Evolutionary conservation across 805 yeast genomes (phyloP), one percentile per base, ranked within the genome.

Genomic region (Saturnispora saitoi): DNA sequence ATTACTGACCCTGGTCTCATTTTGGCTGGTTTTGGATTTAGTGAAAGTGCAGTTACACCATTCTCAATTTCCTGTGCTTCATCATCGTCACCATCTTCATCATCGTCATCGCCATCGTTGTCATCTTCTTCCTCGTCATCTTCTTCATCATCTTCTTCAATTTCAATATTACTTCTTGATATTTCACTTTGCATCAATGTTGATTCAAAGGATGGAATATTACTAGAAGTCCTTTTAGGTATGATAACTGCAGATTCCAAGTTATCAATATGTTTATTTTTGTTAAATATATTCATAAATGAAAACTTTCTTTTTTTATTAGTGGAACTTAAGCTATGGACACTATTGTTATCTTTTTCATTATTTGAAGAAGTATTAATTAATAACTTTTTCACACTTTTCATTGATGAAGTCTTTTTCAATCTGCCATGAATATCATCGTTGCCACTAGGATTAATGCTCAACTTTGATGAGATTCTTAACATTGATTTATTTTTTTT

Each of bases 1-100:
- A 77, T 58, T 36, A 71, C 69, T 1, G 84, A 78, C 0, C 70
- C 67, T 4, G 82, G 81, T 44, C 83, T 63, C 20, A 45, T 6
- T 26, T 40, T 40, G 5, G 46, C 17, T 10, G 20, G 20, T 32
- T 34, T 44, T 4, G 41, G 20, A n/a, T 43, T 20, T 14, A 34
- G 10, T 8, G 48, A 24, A 10, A 38, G 10, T 1, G 44, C 22
- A 15, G 30, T 30, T 17, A 45, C 30, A 0, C 36, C 47, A 14
- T 24, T 45, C n/a, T 45, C 47, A 11, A 32, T 19, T 19, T 41
- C 42, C 12, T 15, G n/a, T 20, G 29, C 32, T 17, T 22, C 26
- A 15, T 42, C 36, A 2, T 30, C 36, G 10, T 37, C 38, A 5
- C 15, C 36, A 2, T 24, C 39, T 1, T 45, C 45, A 11, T 26